Evolutionary conservation across 2,329 filamentous ascomycete genomes (phyloP).

Genomic region (Diaporthe sp.): DNA sequence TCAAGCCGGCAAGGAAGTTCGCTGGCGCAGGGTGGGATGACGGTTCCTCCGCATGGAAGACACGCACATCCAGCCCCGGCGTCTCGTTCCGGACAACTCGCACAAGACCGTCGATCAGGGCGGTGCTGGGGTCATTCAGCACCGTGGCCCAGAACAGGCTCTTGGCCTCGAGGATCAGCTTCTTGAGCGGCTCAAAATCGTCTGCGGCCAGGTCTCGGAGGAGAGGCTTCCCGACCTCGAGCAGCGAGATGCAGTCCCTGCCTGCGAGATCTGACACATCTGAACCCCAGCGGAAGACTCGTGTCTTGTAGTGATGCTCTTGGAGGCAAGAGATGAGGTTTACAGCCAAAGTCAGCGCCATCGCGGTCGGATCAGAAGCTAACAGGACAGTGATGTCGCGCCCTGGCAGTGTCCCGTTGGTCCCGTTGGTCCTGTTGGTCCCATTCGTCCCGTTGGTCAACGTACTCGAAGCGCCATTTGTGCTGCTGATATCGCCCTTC

Average conservation of each 20-base stretch:
- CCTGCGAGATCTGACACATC: neutral
- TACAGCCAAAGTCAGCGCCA: neutral
- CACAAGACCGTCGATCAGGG: constrained; percentile 19
- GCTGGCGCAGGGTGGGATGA: neutral
- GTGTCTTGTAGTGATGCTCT: neutral
- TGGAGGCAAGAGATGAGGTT: constrained; percentile 1
- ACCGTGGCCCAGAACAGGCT: constrained; percentile 48
- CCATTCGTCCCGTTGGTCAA: neutral
- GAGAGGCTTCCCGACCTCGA: constrained; percentile 1
- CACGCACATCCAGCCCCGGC: neutral
- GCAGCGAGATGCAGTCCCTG: constrained; percentile 6
- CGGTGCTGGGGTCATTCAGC: constrained; percentile 31
- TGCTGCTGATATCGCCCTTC: constrained; percentile 2
- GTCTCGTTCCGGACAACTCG: constrained; percentile 14
- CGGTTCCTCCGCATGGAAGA: constrained; percentile 7
- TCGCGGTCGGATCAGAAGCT: constrained; percentile 19
- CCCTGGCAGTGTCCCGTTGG: neutral
- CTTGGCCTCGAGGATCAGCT: constrained; percentile 40
- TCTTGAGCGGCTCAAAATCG: constrained; percentile 43
- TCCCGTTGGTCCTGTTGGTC: constrained; percentile 11
- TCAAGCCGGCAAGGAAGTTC: neutral
- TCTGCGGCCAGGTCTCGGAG: neutral
- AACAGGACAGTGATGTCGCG: constrained; percentile 34
- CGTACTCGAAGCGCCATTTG: constrained; percentile 8
- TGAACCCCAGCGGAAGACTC: neutral